Percentiles rank a stretch among this genome's conserved stretches.
Conservation (phyloP, 2,329 filamentous ascomycete species). For the Penicillium sp. region DNA sequence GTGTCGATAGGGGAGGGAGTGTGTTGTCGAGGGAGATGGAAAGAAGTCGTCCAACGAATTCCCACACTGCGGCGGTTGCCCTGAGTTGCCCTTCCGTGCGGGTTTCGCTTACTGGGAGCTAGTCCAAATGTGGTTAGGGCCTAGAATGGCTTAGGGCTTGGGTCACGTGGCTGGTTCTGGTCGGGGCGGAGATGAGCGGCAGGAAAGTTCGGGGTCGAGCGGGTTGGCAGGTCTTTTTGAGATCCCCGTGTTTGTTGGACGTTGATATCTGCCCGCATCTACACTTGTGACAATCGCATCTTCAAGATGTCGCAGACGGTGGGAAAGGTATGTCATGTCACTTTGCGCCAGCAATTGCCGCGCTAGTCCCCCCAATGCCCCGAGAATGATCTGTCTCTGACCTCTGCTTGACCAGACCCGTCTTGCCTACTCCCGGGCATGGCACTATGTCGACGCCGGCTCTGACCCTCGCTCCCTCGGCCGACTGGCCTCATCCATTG, state of each 20-base stretch:
- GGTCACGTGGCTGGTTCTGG: slow-evolving; percentile 34
- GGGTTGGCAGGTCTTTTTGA: slow-evolving; percentile 5
- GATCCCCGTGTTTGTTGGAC: slow-evolving; percentile 8
- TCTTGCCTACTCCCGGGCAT: slow-evolving; percentile 92
- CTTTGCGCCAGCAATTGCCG: neutral
- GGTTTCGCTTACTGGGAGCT: slow-evolving; percentile 45
- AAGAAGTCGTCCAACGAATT: slow-evolving; percentile 28
- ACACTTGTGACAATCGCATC: neutral
- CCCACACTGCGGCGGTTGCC: slow-evolving; percentile 31
- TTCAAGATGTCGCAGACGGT: slow-evolving; percentile 47
- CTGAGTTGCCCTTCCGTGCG: slow-evolving; percentile 41
- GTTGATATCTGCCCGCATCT: slow-evolving; percentile 6
- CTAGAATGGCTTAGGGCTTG: slow-evolving; percentile 26
- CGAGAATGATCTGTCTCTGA: slow-evolving; percentile 2
- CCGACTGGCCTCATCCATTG: slow-evolving; percentile 84
- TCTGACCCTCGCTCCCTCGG: slow-evolving; percentile 77
- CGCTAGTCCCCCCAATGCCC: neutral
- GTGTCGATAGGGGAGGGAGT: slow-evolving; percentile 42
- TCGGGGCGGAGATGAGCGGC: slow-evolving; percentile 11
- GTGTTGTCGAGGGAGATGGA: slow-evolving; percentile 43
- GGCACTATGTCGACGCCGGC: slow-evolving; percentile 84
- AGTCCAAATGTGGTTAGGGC: slow-evolving; percentile 13
- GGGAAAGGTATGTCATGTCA: slow-evolving; percentile 41
- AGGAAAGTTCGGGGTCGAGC: slow-evolving; percentile 16
- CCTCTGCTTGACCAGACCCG: slow-evolving; percentile 66